Conservation (phyloP, 345 rosid genomes). For the Barbarea vulgaris region DNA sequence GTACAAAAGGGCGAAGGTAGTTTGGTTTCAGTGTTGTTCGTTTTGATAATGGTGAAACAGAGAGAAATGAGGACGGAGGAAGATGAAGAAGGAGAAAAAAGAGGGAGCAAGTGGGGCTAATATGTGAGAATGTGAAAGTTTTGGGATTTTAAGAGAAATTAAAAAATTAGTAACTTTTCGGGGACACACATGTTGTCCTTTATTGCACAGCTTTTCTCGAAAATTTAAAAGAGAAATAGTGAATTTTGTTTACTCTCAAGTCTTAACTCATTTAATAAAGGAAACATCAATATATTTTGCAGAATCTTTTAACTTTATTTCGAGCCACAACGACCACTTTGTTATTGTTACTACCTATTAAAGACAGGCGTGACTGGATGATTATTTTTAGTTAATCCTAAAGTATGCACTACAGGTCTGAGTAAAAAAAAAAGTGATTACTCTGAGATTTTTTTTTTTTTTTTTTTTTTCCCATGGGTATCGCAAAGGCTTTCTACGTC, state of each 20-base stretch:
- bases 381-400: conserved; percentile 11
- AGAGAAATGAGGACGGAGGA: not conserved
- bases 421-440: not conserved
- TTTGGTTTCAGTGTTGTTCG: not conserved
- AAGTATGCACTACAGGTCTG: not conserved
- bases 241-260: conserved; percentile 18
- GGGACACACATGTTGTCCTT: conserved; percentile 47
- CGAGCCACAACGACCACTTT: conserved; percentile 23
- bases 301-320: conserved; percentile 27
- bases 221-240: conserved; percentile 33
- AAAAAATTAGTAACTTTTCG: conserved; percentile 29
- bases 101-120: conserved; percentile 34
- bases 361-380: conserved; percentile 34
- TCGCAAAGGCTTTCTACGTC: too few species aligned
- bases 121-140: conserved; percentile 35
- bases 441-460: not conserved
- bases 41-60: not conserved
- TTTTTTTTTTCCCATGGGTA: too few species aligned
- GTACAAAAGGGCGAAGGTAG: not conserved
- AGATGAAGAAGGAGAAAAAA: not conserved
- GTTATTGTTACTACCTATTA: conserved; percentile 24
- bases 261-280: not conserved
- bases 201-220: conserved; percentile 41
- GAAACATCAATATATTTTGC: not conserved
- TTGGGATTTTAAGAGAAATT: conserved; percentile 34